A percentile compares a stretch with the other conserved stretches of the same genome.
Conservation (phyloP, 108 stramenopile genomes). For the Schizochytrium sp. region DNA sequence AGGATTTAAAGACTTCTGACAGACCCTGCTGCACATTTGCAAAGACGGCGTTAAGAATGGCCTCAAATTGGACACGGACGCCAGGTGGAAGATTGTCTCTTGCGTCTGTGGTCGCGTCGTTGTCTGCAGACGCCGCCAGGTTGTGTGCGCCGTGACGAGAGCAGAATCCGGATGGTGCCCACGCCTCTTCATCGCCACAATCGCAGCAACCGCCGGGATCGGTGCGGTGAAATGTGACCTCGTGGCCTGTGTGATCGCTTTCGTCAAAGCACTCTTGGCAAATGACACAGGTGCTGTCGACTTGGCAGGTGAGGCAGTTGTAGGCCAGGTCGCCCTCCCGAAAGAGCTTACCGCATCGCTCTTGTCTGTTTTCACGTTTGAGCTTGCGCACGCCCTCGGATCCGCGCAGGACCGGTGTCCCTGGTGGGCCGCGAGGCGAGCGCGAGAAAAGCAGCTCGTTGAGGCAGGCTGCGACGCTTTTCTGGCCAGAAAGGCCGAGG, state of each 20-base stretch:
- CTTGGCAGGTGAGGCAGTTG: conserved; percentile 93
- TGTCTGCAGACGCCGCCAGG: neutral
- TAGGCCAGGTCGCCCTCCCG: conserved; percentile 87
- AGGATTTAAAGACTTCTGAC: neutral
- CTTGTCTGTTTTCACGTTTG: neutral
- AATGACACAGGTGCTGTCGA: conserved; percentile 87
- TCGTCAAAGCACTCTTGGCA: conserved; percentile 85
- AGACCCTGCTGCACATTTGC: neutral
- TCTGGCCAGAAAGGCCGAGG: too few relatives aligned
- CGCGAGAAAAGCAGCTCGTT: neutral
- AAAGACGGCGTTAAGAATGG: neutral
- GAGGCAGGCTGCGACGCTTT: neutral
- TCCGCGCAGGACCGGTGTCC: neutral
- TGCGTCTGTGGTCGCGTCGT: neutral
- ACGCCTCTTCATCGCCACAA: conserved; percentile 96
- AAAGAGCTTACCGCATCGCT: conserved; percentile 83
- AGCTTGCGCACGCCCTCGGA: neutral
- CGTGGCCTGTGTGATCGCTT: conserved; percentile 82
- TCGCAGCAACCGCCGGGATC: conserved; percentile 95
- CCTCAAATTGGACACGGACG: neutral
- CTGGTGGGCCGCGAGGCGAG: neutral
- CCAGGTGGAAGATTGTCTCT: neutral
- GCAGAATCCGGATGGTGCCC: conserved; percentile 82
- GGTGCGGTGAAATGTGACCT: conserved; percentile 93
- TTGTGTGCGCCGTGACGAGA: conserved; percentile 54